These are phyloP conservation scores for Cladophialophora psammophila DNA, from an alignment of 2,329 filamentous ascomycete species.

Conservation along the genomic window DNA sequence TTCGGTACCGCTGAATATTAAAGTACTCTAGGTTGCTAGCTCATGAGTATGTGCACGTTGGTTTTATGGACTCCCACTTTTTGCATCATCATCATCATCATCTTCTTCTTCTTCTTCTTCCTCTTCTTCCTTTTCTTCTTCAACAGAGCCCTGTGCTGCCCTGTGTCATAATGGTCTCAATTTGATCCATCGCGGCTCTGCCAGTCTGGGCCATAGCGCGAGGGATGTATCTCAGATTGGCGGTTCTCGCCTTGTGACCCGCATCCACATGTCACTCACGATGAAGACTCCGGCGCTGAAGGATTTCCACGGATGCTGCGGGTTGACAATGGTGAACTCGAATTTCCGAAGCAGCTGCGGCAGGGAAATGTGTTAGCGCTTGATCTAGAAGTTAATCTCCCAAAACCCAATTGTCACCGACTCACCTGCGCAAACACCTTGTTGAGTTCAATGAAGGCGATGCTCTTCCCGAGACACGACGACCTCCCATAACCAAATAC, in stretches of 20 bases:
- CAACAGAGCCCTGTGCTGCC: slow-evolving; percentile 7
- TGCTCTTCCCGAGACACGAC: slow-evolving; percentile 57
- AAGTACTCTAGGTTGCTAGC: too few species aligned
- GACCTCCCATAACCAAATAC: slow-evolving; percentile 57
- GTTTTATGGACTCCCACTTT: slow-evolving; percentile 6
- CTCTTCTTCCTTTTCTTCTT: too few species aligned
- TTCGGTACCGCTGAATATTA: too few species aligned
- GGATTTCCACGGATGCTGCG: slow-evolving; percentile 32
- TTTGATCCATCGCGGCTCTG: background rate
- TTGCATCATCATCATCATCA: background rate
- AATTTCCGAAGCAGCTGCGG: slow-evolving; percentile 36
- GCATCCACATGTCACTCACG: slow-evolving; percentile 34
- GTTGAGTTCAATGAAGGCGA: slow-evolving; percentile 59
- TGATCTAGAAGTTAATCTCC: background rate
- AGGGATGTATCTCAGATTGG: slow-evolving; percentile 13
- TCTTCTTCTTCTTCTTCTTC: too few species aligned
- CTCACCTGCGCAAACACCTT: slow-evolving; percentile 59
- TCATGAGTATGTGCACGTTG: slow-evolving; percentile 15
- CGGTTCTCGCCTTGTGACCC: slow-evolving; percentile 27
- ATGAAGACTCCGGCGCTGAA: slow-evolving; percentile 32
- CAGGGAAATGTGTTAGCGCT: background rate
- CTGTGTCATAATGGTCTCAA: background rate
- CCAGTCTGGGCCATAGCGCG: background rate
- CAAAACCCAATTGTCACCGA: background rate
- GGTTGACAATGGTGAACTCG: slow-evolving; percentile 34